These are phyloP conservation scores for Haematococcus sp. DNA, from an alignment of 139 green algal genomes.

Conservation along the genomic window DNA sequence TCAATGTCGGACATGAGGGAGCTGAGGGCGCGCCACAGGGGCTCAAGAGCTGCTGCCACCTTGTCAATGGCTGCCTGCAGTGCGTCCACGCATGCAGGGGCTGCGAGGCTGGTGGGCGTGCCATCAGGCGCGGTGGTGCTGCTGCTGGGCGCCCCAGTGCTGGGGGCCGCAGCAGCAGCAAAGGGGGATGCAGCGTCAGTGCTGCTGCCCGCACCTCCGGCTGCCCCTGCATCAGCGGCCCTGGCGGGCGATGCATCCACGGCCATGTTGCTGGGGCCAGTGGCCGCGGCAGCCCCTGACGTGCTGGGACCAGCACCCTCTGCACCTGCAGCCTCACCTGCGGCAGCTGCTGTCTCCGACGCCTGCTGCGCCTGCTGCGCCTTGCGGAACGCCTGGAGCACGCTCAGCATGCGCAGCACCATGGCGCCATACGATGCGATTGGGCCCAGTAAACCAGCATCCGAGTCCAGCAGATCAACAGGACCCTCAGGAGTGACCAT, in stretches of 20 bases:
- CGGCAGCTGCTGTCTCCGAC: neutral
- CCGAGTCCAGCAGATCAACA: no score
- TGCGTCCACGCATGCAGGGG: neutral
- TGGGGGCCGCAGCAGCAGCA: neutral
- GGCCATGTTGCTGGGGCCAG: neutral
- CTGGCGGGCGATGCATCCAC: neutral
- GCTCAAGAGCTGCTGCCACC: conserved; percentile 31
- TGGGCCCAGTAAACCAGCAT: neutral
- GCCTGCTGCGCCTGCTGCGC: conserved; percentile 16
- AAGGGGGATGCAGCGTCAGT: neutral
- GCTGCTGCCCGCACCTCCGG: conserved; percentile 13
- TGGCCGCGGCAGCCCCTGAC: neutral
- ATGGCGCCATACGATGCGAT: conserved; percentile 44
- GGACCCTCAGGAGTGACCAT: no score
- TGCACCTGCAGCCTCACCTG: neutral
- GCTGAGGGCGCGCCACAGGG: conserved; percentile 58
- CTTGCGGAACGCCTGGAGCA: conserved; percentile 53
- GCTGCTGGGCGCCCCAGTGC: neutral
- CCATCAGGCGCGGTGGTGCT: neutral
- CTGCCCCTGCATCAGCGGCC: neutral
- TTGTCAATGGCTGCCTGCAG: conserved; percentile 16
- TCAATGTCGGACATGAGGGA: conserved; percentile 46
- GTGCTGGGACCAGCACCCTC: conserved; percentile 3
- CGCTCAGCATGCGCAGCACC: conserved; percentile 69
- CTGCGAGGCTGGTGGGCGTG: neutral